Evolutionary conservation across 352 stramenopile genomes (phyloP).

Genomic region (Pythium coloratum): DNA sequence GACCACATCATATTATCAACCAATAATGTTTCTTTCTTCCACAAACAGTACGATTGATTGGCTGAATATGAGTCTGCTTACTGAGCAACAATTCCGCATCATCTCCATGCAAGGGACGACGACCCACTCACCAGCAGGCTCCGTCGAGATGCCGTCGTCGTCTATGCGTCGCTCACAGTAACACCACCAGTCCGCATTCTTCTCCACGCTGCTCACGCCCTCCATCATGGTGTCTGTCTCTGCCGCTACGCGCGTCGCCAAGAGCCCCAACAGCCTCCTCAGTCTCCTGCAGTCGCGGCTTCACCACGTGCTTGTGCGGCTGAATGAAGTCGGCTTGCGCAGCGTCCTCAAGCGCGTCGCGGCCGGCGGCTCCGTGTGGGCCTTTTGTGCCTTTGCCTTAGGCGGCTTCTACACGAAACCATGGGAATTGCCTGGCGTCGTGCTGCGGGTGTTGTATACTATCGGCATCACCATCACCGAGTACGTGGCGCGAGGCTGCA

Average conservation of each 20-base stretch:
- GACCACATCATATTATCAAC: not conserved
- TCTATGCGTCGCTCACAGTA: not conserved
- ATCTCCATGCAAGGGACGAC: not conserved
- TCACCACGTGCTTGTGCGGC: not conserved
- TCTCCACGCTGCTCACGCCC: not conserved
- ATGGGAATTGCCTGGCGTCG: constrained; percentile 18
- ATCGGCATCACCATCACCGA: constrained; percentile 8
- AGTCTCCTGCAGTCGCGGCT: not conserved
- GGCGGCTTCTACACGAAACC: constrained; percentile 22
- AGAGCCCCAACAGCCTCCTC: not conserved
- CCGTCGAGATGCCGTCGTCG: not conserved
- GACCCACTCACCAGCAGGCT: not conserved
- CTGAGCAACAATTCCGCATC: not conserved
- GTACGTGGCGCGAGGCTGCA: constrained; percentile 28
- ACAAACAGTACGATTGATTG: not conserved
- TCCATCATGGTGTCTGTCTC: not conserved
- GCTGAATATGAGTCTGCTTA: not conserved
- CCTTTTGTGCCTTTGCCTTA: not conserved
- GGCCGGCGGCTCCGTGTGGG: not conserved
- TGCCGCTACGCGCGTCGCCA: not conserved
- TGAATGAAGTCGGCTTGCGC: not conserved
- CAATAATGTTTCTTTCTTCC: not conserved
- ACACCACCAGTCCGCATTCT: not conserved
- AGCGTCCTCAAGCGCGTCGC: constrained; percentile 1
- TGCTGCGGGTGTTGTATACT: constrained; percentile 16